These are phyloP conservation scores for Rubia tinctorum DNA, from an alignment of 305 asterid genomes.

Conservation along the genomic window DNA sequence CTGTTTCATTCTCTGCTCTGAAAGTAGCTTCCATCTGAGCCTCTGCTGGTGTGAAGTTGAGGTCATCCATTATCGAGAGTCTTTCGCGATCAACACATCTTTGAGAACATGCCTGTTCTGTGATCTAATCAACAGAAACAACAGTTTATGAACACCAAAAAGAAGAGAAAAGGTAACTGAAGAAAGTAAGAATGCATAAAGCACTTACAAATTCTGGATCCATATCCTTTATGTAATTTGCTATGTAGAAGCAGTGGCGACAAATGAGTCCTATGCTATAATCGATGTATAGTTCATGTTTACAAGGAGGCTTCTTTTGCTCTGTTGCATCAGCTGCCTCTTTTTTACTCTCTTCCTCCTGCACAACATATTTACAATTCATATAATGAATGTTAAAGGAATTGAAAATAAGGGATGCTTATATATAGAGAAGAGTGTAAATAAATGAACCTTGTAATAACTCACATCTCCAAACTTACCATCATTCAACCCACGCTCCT, in stretches of 20 bases:
- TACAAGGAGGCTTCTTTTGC: not conserved
- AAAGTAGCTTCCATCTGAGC: slow-evolving; percentile 19
- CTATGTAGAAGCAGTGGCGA: slow-evolving; percentile 31
- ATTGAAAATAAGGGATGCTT: not conserved
- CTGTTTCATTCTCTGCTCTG: slow-evolving; percentile 28
- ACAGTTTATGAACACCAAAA: no score
- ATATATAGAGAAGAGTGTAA: not conserved
- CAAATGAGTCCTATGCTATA: slow-evolving; percentile 19
- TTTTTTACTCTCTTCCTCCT: not conserved
- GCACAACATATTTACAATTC: not conserved
- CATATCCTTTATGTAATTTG: slow-evolving; percentile 35
- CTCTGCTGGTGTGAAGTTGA: not conserved
- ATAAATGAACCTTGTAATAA: not conserved
- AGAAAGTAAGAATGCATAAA: not conserved
- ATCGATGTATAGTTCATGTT: not conserved
- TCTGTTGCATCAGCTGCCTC: not conserved
- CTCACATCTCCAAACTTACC: not conserved
- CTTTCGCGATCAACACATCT: not conserved
- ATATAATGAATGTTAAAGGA: not conserved
- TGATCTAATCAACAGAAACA: no score
- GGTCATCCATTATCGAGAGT: not conserved
- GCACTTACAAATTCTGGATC: slow-evolving; percentile 25
- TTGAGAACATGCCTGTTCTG: no score
- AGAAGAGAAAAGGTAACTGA: no score
- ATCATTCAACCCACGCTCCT: not conserved